These are phyloP conservation scores for Drechslerella dactyloides DNA, from an alignment of 2,329 filamentous ascomycete species.

Conservation along the genomic window DNA sequence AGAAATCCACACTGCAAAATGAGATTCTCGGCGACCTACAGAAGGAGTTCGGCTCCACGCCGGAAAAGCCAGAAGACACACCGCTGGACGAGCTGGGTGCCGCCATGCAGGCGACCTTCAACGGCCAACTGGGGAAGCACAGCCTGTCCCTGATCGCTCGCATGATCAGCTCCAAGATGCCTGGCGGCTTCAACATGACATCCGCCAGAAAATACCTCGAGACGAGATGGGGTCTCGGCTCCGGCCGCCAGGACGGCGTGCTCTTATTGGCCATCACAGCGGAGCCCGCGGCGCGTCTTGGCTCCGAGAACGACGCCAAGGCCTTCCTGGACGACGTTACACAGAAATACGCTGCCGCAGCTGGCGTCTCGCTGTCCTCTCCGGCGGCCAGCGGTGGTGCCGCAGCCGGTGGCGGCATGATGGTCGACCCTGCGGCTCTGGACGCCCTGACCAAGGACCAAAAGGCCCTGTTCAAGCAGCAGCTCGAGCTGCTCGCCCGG, in stretches of 20 bases:
- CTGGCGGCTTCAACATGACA: slow-evolving; percentile 98
- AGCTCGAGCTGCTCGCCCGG: slow-evolving; percentile 89
- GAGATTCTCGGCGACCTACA: slow-evolving; percentile 97
- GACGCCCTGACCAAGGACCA: slow-evolving; percentile 98
- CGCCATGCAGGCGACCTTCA: slow-evolving; percentile 97
- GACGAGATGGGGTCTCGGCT: slow-evolving; percentile 84
- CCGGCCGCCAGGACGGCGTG: slow-evolving; percentile 88
- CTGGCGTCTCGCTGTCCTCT: slow-evolving; percentile 82
- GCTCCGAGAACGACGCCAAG: slow-evolving; percentile 89
- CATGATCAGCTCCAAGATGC: slow-evolving; percentile 98
- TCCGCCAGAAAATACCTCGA: slow-evolving; percentile 93
- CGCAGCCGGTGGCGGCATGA: slow-evolving; percentile 78
- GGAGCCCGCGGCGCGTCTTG: slow-evolving; percentile 87
- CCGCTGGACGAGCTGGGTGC: slow-evolving; percentile 94
- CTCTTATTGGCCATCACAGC: slow-evolving; percentile 87
- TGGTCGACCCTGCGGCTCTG: slow-evolving; percentile 98
- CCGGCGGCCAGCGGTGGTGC: slow-evolving; percentile 73
- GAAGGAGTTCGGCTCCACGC: slow-evolving; percentile 97
- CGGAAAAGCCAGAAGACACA: slow-evolving; percentile 97
- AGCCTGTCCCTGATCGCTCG: slow-evolving; percentile 91
- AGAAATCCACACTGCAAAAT: slow-evolving; percentile 78
- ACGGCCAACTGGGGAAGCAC: slow-evolving; percentile 96
- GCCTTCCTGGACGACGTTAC: slow-evolving; percentile 85
- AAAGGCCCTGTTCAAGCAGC: slow-evolving; percentile 94
- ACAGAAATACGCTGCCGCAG: slow-evolving; percentile 84